phyloP scores from a whole-genome alignment of 2,329 filamentous ascomycete genomes.

The Sordariomycetes sp. region DNA sequence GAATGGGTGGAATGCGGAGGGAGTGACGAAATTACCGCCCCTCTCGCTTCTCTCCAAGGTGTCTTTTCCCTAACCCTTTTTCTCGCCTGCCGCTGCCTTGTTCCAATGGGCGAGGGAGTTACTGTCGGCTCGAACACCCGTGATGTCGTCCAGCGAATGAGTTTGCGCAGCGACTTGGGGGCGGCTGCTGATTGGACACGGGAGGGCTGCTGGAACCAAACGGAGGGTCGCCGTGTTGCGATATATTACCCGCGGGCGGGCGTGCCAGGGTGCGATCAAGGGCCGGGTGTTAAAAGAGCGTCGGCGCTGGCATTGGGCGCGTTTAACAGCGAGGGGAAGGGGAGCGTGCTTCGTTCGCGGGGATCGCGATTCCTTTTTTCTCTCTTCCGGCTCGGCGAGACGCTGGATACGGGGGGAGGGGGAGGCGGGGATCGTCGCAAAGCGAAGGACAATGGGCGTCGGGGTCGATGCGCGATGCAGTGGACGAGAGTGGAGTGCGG shows the following conservation, averaged over 20 bases:
- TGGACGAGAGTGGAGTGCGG: background rate
- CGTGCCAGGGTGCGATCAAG: background rate
- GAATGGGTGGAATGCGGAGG: background rate
- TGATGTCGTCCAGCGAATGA: conserved; percentile 5
- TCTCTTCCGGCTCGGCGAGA: background rate
- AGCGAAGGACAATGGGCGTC: background rate
- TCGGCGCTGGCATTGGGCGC: background rate
- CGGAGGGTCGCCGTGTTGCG: background rate
- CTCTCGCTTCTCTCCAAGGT: background rate
- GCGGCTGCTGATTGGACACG: conserved; percentile 2
- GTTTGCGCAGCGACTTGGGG: background rate
- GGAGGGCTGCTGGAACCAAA: background rate
- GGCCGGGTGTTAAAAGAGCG: background rate
- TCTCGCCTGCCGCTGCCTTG: background rate
- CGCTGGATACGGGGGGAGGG: background rate
- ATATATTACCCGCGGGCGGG: background rate
- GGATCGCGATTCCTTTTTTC: background rate
- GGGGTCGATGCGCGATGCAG: background rate
- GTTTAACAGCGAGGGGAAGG: background rate
- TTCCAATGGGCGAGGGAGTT: background rate
- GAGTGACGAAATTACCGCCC: background rate
- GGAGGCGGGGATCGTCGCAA: background rate
- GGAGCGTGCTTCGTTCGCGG: background rate
- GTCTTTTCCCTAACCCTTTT: background rate
- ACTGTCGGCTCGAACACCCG: conserved; percentile 2